A percentile compares a stretch with the other conserved stretches of the same genome.
These are phyloP conservation scores for Erodium texanum DNA, from an alignment of 441 rosid species.

Conservation along the genomic window DNA sequence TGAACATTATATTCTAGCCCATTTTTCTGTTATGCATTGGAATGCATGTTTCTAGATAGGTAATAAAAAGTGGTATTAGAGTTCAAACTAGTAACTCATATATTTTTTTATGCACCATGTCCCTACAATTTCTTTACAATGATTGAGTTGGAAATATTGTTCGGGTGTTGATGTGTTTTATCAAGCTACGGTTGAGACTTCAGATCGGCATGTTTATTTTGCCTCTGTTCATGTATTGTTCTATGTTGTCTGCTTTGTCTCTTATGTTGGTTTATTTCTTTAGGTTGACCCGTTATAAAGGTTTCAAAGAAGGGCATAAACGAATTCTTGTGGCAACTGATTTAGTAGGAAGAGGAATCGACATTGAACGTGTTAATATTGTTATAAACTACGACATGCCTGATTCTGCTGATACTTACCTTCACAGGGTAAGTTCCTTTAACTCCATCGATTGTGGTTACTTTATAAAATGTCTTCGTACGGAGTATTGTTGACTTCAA, in stretches of 20 bases:
- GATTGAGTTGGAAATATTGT: not conserved
- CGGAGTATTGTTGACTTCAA: too few relatives aligned
- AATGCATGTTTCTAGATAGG: not conserved
- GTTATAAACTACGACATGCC: constrained; percentile 99
- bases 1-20: too few relatives aligned
- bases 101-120: not conserved
- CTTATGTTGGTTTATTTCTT: not conserved
- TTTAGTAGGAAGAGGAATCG: constrained; percentile 93
- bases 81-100: not conserved
- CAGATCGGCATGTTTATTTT: not conserved
- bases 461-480: too few relatives aligned
- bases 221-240: not conserved
- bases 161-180: not conserved
- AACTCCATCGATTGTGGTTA: not conserved
- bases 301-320: constrained; percentile 95
- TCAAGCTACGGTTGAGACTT: not conserved
- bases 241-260: not conserved
- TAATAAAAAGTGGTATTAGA: not conserved
- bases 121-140: not conserved
- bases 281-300: constrained; percentile 91
- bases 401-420: constrained; percentile 93
- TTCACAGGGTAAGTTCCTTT: constrained; percentile 66
- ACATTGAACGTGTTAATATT: constrained; percentile 92
- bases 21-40: not conserved
- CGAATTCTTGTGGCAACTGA: constrained; percentile 96